These are phyloP conservation scores for Porcisia hertigi DNA, from an alignment of 208 protist species.

Conservation along the genomic window DNA sequence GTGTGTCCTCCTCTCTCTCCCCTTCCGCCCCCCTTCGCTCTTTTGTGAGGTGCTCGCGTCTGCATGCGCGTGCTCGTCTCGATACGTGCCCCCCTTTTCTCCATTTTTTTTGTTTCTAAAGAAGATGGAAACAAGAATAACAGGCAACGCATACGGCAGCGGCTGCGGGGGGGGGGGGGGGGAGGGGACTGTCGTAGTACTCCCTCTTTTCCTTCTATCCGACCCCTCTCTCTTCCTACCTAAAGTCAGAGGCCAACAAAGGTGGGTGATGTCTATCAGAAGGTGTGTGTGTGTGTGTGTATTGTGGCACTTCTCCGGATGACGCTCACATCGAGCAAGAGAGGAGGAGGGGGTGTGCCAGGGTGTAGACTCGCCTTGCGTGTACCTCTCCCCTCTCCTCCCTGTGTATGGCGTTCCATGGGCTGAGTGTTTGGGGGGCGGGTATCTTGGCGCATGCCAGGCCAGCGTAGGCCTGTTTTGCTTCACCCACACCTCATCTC, in stretches of 20 bases:
- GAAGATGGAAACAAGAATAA: neutral
- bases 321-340: neutral
- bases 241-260: no score
- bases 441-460: no score
- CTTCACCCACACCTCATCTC: neutral
- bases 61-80: neutral
- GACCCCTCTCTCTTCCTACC: no score
- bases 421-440: no score
- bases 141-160: neutral
- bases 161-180: neutral
- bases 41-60: neutral
- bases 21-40: neutral
- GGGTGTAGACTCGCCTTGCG: neutral
- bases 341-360: neutral
- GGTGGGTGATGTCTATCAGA: no score
- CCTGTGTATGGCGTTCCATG: neutral
- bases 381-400: neutral
- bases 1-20: neutral
- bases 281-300: no score
- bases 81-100: neutral
- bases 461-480: neutral
- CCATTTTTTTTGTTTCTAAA: neutral
- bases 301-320: no score
- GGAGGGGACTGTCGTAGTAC: no score
- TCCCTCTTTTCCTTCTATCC: no score